Base-by-base conservation (phyloP, 2,329 filamentous ascomycete species). In the Aspergillus sp. region DNA sequence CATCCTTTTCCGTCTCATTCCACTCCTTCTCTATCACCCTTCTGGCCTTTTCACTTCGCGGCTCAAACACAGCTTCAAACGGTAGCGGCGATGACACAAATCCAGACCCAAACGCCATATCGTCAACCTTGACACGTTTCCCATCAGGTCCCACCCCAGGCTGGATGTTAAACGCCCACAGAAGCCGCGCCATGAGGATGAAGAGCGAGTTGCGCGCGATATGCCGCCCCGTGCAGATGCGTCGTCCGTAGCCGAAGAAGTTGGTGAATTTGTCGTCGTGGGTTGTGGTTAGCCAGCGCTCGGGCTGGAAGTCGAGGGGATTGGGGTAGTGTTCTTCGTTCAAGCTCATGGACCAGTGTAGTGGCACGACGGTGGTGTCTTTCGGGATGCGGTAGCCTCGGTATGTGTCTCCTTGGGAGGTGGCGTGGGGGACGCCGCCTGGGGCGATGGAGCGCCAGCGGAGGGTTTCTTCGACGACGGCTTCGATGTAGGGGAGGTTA, bases 131-230 rank as follows among this genome's bases (percentile, higher is more conserved):
- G 7, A 45, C 44, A 5, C 35, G 39, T 30, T 68, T 66, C 5
- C 53, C 56, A 13, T 48, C 36, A 7, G 43, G 26, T 9, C 44
- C 41, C 10, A 39, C 26, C 3, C 35, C 46, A n/a, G 42, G 27
- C 4, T 33, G 35, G 13, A 60, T 49, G 34, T 57, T 42, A 39
- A 52, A 62, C 3, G 40, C 54, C 42, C 77, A 68, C 45, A 82
- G 74, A 71, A 81, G 76, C 29, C 77, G 64, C 1, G 75, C 72
- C 45, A 81, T 76, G n/a, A 77, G 78, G 47, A 81, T 75, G 53
- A 79, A 52, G 61, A 73, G 41, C 58, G 60, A 61, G 27, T 62
- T 60, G 1, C 44, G 48, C 3, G 62, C 64, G 33, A 69, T 55
- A 45, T 57, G 44, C 6, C 58, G 43, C 0, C 64, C 65, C 0